Conservation (phyloP, 305 asterid genomes). For the Fraxinus platypoda region DNA sequence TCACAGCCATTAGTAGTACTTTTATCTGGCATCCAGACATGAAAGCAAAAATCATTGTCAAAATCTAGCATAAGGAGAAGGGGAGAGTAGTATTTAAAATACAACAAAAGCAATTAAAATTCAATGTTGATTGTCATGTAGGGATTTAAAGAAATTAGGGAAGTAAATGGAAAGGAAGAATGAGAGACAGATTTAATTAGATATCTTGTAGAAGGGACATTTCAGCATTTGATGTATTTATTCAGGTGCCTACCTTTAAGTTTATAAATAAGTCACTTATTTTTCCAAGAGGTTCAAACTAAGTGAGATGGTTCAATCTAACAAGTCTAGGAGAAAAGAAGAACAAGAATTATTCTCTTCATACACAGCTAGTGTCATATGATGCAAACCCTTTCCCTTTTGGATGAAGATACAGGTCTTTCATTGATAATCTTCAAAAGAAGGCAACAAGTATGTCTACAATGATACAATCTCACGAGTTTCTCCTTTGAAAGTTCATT, state of each 20-base stretch:
- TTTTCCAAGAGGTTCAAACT: not conserved
- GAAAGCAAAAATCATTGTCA: not conserved
- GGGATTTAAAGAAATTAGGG: not conserved
- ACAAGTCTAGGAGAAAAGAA: not conserved
- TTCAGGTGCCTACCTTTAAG: not conserved
- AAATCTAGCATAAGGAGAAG: not conserved
- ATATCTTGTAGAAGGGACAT: not conserved
- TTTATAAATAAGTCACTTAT: not conserved
- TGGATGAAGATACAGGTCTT: not conserved
- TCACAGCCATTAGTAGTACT: constrained; percentile 87
- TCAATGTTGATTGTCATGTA: not conserved
- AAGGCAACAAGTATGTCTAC: not conserved
- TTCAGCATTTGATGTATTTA: not conserved
- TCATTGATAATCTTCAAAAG: not conserved
- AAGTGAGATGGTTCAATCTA: not conserved
- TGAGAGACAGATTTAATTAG: not conserved
- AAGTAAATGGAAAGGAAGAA: not conserved
- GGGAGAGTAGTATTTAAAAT: not conserved
- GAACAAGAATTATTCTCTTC: not conserved
- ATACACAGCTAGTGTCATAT: not conserved
- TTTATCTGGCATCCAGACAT: constrained; percentile 61
- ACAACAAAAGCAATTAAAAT: not conserved
- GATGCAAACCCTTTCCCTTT: not conserved
- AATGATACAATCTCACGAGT: not conserved
- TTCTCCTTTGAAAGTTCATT: not conserved